These are phyloP conservation scores for Clavispora asparagi DNA, from an alignment of 805 yeast species.

Conservation along the genomic window DNA sequence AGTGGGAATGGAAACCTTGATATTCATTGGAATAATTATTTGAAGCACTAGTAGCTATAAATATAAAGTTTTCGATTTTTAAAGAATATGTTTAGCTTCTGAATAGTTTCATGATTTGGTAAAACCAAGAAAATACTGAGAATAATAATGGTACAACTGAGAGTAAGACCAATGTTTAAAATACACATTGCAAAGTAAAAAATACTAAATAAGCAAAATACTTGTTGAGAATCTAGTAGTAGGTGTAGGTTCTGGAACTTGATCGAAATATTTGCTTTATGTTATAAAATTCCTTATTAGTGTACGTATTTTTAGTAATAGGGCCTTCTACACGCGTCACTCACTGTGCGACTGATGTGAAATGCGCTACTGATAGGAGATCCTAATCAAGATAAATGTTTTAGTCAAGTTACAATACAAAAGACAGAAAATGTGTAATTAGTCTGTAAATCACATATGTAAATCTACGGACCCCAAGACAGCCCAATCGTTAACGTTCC, in stretches of 20 bases:
- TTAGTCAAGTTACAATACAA: background rate
- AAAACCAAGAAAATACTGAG: background rate
- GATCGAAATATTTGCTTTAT: too few species aligned
- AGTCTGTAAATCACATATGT: conserved; percentile 14
- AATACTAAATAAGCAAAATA: background rate
- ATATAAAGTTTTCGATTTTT: background rate
- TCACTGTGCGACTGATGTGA: background rate
- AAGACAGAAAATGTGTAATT: background rate
- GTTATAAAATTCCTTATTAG: too few species aligned
- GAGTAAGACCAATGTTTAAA: too few species aligned
- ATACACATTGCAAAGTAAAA: background rate
- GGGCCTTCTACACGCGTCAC: background rate
- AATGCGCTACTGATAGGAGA: too few species aligned
- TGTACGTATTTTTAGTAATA: too few species aligned
- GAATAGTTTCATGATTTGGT: background rate
- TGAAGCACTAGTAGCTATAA: too few species aligned
- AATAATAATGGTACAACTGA: background rate
- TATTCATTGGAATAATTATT: too few species aligned
- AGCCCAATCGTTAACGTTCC: conserved; percentile 67
- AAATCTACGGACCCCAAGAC: conserved; percentile 51
- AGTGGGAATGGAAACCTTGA: too few species aligned
- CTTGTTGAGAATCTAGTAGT: too few species aligned
- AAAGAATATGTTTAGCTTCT: background rate
- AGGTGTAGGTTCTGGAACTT: too few species aligned
- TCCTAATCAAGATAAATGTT: background rate